Conservation (phyloP, 352 stramenopile species). For the Pythium brachiatum region DNA sequence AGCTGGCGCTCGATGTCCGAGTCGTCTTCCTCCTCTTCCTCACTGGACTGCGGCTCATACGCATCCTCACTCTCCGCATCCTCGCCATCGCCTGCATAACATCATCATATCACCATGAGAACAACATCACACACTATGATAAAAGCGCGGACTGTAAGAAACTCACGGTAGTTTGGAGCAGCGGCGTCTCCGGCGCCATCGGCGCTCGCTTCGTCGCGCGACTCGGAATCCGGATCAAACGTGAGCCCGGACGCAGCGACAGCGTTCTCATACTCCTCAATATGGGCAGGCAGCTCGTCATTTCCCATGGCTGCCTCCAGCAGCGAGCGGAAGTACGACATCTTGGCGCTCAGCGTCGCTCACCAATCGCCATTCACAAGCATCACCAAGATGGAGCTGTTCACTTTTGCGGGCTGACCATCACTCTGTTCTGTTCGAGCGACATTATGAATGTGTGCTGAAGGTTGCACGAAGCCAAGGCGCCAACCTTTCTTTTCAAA, state of each 20-base stretch:
- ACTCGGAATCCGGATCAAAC: slow-evolving; percentile 29
- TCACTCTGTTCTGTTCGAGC: slow-evolving; percentile 20
- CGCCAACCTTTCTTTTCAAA: slow-evolving; percentile 13
- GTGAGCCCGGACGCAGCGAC: slow-evolving; percentile 26
- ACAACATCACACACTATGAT: neutral
- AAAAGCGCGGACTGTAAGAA: neutral
- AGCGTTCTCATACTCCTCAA: slow-evolving; percentile 46
- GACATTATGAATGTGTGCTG: slow-evolving; percentile 18
- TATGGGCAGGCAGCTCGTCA: slow-evolving; percentile 43
- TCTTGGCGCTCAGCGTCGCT: slow-evolving; percentile 15
- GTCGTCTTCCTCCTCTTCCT: slow-evolving; percentile 74
- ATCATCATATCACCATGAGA: neutral
- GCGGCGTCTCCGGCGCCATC: slow-evolving; percentile 18
- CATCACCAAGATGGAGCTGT: slow-evolving; percentile 1
- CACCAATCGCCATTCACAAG: slow-evolving; percentile 5
- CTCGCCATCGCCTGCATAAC: slow-evolving; percentile 18
- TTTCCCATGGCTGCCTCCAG: slow-evolving; percentile 78
- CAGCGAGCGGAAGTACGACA: slow-evolving; percentile 84
- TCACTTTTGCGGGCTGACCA: slow-evolving; percentile 15
- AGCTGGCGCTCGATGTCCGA: slow-evolving; percentile 83
- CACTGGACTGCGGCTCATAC: slow-evolving; percentile 60
- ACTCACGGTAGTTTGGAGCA: neutral
- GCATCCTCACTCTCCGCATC: slow-evolving; percentile 50
- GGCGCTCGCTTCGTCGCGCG: slow-evolving; percentile 19
- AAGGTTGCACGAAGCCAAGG: slow-evolving; percentile 25